Evolutionary conservation across 345 rosid genomes (phyloP).

Genomic region (Euphorbia pulcherrima): DNA sequence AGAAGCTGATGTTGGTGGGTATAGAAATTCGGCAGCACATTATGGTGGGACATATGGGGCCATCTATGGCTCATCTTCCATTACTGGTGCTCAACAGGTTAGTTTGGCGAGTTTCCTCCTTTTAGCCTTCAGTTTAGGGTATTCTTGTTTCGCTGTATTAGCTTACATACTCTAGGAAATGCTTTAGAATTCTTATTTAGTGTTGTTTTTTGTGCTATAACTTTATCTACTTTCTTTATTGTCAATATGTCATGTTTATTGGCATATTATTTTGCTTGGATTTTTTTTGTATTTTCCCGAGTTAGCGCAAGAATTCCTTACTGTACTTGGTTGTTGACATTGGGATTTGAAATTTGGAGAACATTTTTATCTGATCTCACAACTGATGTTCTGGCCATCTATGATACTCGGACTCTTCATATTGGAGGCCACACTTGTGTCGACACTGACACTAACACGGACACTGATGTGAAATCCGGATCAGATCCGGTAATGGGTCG

Average conservation of each 20-base stretch:
- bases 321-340: not conserved
- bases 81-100: slow-evolving; percentile 67
- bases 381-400: too few species aligned
- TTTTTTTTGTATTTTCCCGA: not conserved
- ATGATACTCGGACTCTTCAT: too few species aligned
- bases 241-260: not conserved
- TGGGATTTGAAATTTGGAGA: not conserved
- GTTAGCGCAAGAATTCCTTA: not conserved
- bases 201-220: not conserved
- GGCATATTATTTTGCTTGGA: not conserved
- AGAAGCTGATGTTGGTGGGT: slow-evolving; percentile 64
- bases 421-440: too few species aligned
- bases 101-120: slow-evolving; percentile 3
- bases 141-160: too few species aligned
- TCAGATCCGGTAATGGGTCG: too few species aligned
- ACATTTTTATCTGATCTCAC: not conserved
- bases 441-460: too few species aligned
- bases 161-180: not conserved
- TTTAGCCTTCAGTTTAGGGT: not conserved
- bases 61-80: slow-evolving; percentile 53
- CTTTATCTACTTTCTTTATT: not conserved
- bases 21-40: slow-evolving; percentile 60
- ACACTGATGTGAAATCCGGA: too few species aligned
- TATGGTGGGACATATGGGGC: slow-evolving; percentile 71
- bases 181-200: not conserved